Evolutionary conservation across 2,329 filamentous ascomycete species (phyloP).

Genomic region (Aureobasidium sp.): DNA sequence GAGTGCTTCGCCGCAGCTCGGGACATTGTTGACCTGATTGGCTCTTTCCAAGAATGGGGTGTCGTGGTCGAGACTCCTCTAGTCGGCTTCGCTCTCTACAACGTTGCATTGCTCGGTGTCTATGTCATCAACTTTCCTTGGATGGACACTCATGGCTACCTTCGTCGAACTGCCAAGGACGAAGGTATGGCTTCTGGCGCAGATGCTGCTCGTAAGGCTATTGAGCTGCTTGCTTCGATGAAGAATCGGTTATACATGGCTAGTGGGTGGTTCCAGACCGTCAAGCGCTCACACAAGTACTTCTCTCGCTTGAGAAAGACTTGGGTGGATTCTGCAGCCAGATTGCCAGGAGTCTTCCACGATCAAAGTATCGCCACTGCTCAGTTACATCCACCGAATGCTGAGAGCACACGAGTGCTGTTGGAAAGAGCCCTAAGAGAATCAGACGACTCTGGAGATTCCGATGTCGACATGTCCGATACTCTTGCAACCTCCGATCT

Average conservation of each 20-base stretch:
- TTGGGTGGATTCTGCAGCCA: constrained; percentile 30
- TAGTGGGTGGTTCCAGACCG: constrained; percentile 45
- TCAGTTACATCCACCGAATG: constrained; percentile 32
- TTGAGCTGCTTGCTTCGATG: constrained; percentile 45
- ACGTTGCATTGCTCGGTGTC: constrained; percentile 54
- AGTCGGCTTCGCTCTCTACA: constrained; percentile 58
- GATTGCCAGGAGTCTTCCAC: constrained; percentile 24
- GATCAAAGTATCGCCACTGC: constrained; percentile 23
- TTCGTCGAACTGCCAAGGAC: constrained; percentile 28
- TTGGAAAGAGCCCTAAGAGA: constrained; percentile 29
- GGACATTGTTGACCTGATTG: constrained; percentile 56
- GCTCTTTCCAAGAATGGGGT: constrained; percentile 50
- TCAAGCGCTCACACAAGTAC: constrained; percentile 46
- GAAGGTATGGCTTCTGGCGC: constrained; percentile 19
- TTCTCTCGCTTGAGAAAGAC: constrained; percentile 45
- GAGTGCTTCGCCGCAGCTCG: constrained; percentile 54
- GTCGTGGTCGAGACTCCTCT: constrained; percentile 60
- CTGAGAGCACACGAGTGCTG: constrained; percentile 34
- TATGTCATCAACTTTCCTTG: constrained; percentile 59
- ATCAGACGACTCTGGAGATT: constrained; percentile 27
- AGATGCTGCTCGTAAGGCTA: constrained; percentile 41
- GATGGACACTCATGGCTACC: constrained; percentile 53
- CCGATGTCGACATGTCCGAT: constrained; percentile 30
- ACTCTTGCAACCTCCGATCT: background rate
- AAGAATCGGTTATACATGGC: constrained; percentile 48